Base-by-base conservation (phyloP, 345 rosid genomes). In the Linum usitatissimum region DNA sequence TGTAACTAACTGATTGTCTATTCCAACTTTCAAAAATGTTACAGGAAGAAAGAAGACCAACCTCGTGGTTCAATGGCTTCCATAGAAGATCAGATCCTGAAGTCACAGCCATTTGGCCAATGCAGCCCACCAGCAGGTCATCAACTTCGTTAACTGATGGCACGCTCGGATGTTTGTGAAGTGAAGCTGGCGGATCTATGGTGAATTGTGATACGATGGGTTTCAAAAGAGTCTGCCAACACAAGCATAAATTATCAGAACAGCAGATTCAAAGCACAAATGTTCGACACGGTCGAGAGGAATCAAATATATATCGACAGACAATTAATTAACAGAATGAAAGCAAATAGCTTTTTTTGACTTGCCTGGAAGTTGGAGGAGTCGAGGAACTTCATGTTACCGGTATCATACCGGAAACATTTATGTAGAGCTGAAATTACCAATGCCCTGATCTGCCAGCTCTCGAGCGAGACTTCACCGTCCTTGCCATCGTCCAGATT, bases 61-160 rank as follows among this genome's bases (percentile, higher is more conserved):
- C 98, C 97, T 93, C 99, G 38, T 87, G 96, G 74, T 90, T 93
- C 74, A 93, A 66, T 1, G 96, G 88, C 65, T 90, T 86, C 94
- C 97, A 93, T 23, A 90, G 80, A 61, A 90, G 92, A 76, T 93
- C 99, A 53, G 84, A 77, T 70, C 91, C 96, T 5, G 94, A 83
- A 56, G 94, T 73, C 63, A 86, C 87, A 38, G 97, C 94, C 99
- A 93, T 90, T 75, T 93, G 99, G 68, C 99, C 96, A 31, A 84
- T 73, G 78, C 97, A 90, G 39, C 65, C 62, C 49, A 93, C 90
- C 70, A 93, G 30, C 39, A 80, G 55, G 49, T 86, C 91, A 71
- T 87, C 92, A 66, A 90, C 88, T 80, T 86, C 94, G 65, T 78
- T 69, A 54, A 78, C 79, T 6, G 96, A 76, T 18, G 88, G 96